Evolutionary conservation across 2,329 filamentous ascomycete species (phyloP).

Genomic region (Seiridium cupressi): DNA sequence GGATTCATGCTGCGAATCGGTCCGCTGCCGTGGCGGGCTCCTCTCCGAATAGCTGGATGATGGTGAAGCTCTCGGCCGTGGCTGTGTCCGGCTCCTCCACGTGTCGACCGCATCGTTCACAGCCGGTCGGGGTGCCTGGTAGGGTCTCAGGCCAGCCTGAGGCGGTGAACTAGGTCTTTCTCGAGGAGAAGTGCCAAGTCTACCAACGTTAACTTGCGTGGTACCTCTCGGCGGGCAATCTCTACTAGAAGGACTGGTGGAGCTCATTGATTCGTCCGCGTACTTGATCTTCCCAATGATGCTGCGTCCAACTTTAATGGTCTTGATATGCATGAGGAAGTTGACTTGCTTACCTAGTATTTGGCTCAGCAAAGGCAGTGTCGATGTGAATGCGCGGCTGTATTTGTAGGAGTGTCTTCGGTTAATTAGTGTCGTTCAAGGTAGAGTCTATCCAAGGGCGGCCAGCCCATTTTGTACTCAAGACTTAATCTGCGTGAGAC

Average conservation of each 20-base stretch:
- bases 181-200: background rate
- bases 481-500: no score
- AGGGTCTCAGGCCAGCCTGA: background rate
- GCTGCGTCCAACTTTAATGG: background rate
- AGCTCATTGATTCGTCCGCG: background rate
- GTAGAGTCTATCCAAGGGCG: no score
- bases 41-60: background rate
- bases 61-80: background rate
- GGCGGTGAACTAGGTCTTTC: background rate
- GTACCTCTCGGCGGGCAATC: background rate
- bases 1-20: background rate
- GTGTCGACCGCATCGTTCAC: background rate
- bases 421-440: no score
- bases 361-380: no score
- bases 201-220: background rate
- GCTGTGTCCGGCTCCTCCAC: background rate
- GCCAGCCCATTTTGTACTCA: no score
- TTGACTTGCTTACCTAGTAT: background rate
- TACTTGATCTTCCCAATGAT: conserved; percentile 6
- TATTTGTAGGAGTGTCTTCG: no score
- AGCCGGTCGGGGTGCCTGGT: background rate
- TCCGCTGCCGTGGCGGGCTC: background rate
- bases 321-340: background rate
- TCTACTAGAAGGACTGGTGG: background rate
- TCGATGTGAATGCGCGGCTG: no score